phyloP scores from a whole-genome alignment of 2,329 filamentous ascomycete genomes.

The Microsporum ferrugineum region DNA sequence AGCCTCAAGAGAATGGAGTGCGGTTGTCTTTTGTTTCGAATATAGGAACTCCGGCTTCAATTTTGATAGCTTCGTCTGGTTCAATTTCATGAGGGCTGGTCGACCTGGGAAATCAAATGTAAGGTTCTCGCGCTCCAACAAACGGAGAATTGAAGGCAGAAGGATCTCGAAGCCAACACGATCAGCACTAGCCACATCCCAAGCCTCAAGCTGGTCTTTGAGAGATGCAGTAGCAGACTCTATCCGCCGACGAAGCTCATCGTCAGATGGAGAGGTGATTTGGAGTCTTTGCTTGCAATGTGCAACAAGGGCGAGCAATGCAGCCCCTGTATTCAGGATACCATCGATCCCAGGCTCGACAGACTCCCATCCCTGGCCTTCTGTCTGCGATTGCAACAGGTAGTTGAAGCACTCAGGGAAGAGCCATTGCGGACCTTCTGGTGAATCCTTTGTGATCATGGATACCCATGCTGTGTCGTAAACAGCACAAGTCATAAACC shows the following conservation, averaged over 20 bases:
- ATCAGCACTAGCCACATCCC: conserved; percentile 21
- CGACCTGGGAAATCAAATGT: conserved; percentile 21
- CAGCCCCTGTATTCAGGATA: conserved; percentile 27
- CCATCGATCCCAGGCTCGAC: conserved; percentile 22
- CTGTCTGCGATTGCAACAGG: conserved; percentile 19
- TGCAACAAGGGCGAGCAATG: conserved; percentile 21
- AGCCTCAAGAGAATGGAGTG: conserved; percentile 31
- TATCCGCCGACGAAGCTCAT: conserved; percentile 12
- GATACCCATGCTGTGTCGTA: conserved; percentile 31
- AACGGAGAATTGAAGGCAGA: conserved; percentile 22
- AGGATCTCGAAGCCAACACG: conserved; percentile 30
- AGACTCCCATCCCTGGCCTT: conserved; percentile 21
- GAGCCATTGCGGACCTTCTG: conserved; percentile 16
- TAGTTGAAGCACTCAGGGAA: conserved; percentile 27
- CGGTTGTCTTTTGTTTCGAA: conserved; percentile 19
- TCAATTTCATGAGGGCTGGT: conserved; percentile 16
- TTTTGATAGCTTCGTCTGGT: conserved; percentile 20
- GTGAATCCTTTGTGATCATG: conserved; percentile 18
- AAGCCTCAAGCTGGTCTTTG: conserved; percentile 17
- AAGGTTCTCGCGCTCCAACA: conserved; percentile 20
- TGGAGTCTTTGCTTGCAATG: neutral
- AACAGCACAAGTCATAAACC: conserved; percentile 20
- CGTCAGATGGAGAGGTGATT: neutral
- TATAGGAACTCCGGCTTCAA: conserved; percentile 23
- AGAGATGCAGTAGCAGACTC: conserved; percentile 16